phyloP scores from a whole-genome alignment of 805 yeast genomes.

The Candida koratica region DNA sequence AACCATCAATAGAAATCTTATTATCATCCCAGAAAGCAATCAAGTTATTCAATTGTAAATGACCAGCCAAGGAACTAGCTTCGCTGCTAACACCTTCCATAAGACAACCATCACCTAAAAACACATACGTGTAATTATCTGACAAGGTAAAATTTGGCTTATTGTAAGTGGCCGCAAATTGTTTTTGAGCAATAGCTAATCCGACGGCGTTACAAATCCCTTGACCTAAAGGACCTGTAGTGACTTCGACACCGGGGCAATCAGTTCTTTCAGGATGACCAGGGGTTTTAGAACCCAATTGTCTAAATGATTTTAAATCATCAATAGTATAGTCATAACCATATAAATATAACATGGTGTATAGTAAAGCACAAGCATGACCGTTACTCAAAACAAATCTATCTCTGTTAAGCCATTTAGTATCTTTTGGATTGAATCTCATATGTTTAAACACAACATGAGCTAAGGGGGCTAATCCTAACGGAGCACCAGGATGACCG shows the following conservation, averaged over 20 bases:
- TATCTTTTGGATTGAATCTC: slow-evolving; percentile 87
- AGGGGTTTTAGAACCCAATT: slow-evolving; percentile 84
- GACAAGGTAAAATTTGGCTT: slow-evolving; percentile 74
- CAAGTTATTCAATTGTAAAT: slow-evolving; percentile 86
- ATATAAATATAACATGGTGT: slow-evolving; percentile 77
- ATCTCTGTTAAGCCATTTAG: slow-evolving; percentile 91
- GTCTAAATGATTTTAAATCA: slow-evolving; percentile 88
- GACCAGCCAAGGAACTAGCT: slow-evolving; percentile 94
- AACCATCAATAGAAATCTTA: slow-evolving; percentile 95
- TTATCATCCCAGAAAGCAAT: slow-evolving; percentile 96
- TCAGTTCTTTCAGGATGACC: slow-evolving; percentile 92
- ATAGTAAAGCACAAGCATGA: slow-evolving; percentile 89
- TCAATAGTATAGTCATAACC: slow-evolving; percentile 81
- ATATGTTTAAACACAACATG: slow-evolving; percentile 79
- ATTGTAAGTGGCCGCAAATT: slow-evolving; percentile 89
- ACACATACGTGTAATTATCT: slow-evolving; percentile 70
- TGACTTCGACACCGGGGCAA: slow-evolving; percentile 90
- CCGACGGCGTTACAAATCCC: slow-evolving; percentile 97
- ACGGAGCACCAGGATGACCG: slow-evolving; percentile 99
- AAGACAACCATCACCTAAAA: slow-evolving; percentile 97
- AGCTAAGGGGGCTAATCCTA: slow-evolving; percentile 96
- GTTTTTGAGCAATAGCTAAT: slow-evolving; percentile 89
- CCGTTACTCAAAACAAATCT: slow-evolving; percentile 95
- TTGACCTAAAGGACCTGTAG: slow-evolving; percentile 99
- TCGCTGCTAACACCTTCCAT: slow-evolving; percentile 97